phyloP scores from a whole-genome alignment of 768 basidiomycete genomes.

The Ramaria rubella region DNA sequence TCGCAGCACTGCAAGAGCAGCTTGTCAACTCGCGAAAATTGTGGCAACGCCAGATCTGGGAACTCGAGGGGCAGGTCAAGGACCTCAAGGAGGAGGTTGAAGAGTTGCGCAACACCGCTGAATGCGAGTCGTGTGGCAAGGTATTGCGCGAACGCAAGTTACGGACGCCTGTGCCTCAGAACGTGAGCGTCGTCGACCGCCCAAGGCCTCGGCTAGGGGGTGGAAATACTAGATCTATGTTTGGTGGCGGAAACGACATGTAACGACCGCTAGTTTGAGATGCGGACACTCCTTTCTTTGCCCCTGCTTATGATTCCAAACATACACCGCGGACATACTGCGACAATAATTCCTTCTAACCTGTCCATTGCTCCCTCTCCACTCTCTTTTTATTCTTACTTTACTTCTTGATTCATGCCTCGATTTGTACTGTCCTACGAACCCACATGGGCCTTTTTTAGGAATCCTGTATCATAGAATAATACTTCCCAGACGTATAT shows the following conservation, averaged over 20 bases:
- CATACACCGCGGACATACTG: too few species aligned
- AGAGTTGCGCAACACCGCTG: slow-evolving; percentile 40
- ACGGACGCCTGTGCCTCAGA: neutral
- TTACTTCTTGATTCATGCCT: neutral
- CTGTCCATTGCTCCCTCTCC: neutral
- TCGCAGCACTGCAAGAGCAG: slow-evolving; percentile 56
- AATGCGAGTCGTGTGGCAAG: slow-evolving; percentile 56
- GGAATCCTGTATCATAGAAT: neutral
- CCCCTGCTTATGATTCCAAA: too few species aligned
- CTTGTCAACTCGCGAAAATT: slow-evolving; percentile 48
- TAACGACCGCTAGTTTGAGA: neutral
- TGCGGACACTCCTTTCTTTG: too few species aligned
- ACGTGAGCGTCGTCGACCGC: slow-evolving; percentile 12
- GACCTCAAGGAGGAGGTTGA: slow-evolving; percentile 67
- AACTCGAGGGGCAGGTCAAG: slow-evolving; percentile 65
- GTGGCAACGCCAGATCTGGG: slow-evolving; percentile 71
- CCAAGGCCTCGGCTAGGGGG: slow-evolving; percentile 12
- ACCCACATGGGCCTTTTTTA: neutral
- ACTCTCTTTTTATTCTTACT: neutral
- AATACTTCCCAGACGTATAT: neutral
- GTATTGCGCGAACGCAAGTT: slow-evolving; percentile 31
- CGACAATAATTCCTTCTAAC: neutral
- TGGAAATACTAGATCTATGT: slow-evolving; percentile 8
- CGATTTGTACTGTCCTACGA: neutral
- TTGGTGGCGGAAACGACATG: slow-evolving; percentile 11